Conservation (phyloP, 352 stramenopile genomes). For the Globisporangium cederbergense region DNA sequence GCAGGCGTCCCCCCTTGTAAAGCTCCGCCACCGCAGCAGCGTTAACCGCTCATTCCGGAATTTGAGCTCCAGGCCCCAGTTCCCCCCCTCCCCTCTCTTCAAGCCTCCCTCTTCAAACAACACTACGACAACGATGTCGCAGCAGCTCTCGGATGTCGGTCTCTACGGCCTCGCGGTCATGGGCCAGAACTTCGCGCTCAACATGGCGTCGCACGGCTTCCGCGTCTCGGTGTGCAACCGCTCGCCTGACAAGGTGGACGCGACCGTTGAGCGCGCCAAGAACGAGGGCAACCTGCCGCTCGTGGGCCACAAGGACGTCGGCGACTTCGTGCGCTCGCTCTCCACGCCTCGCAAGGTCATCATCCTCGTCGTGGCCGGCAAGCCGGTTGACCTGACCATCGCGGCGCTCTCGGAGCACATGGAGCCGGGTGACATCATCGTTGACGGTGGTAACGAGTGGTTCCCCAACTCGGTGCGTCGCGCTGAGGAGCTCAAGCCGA, state of each 20-base stretch:
- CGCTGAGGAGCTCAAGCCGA: constrained; percentile 88
- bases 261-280: constrained; percentile 93
- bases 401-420: constrained; percentile 80
- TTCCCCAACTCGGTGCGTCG: constrained; percentile 97
- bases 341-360: constrained; percentile 96
- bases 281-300: constrained; percentile 95
- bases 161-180: constrained; percentile 93
- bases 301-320: constrained; percentile 89
- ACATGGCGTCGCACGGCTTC: constrained; percentile 98
- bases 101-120: constrained; percentile 4
- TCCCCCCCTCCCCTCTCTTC: neutral
- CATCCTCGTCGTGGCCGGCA: constrained; percentile 97
- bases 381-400: constrained; percentile 94
- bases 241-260: constrained; percentile 95
- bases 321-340: constrained; percentile 92
- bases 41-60: constrained; percentile 22
- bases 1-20: neutral
- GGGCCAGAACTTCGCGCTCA: constrained; percentile 99
- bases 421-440: constrained; percentile 95
- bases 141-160: constrained; percentile 75
- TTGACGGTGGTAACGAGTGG: constrained; percentile 99
- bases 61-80: constrained; percentile 23
- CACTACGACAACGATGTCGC: constrained; percentile 32
- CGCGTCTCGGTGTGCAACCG: constrained; percentile 96
- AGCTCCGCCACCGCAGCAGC: neutral